Evolutionary conservation across 441 rosid genomes (phyloP).

Genomic region (Rhodomyrtus psidioides): DNA sequence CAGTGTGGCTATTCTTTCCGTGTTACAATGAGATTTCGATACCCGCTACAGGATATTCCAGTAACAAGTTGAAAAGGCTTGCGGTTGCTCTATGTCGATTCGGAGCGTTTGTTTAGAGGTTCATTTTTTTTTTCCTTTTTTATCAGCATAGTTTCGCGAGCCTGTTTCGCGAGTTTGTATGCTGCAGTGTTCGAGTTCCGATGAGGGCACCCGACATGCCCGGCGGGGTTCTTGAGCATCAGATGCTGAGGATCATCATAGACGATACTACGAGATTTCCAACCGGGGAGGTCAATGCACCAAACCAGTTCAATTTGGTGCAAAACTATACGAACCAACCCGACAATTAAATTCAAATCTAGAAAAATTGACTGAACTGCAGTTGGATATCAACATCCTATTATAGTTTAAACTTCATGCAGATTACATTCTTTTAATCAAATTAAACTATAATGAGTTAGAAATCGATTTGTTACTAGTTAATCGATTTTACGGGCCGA

Average conservation of each 20-base stretch:
- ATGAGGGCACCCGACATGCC: not conserved
- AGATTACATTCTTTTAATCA: not conserved
- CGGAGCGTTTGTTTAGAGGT: not conserved
- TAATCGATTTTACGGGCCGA: not conserved
- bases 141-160: not conserved
- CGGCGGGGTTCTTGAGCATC: not conserved
- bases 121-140: not conserved
- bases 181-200: not conserved
- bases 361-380: not conserved
- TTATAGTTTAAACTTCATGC: not conserved
- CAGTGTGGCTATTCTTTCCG: not conserved
- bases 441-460: not conserved
- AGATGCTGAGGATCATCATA: not conserved
- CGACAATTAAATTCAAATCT: not conserved
- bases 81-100: not conserved
- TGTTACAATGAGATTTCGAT: not conserved
- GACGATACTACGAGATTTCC: not conserved
- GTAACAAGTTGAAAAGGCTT: not conserved
- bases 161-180: not conserved
- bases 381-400: not conserved
- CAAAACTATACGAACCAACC: not conserved
- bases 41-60: not conserved
- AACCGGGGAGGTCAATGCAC: not conserved
- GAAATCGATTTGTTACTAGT: not conserved
- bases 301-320: not conserved